These are phyloP conservation scores for Hyparrhenia diplandra DNA, from an alignment of 176 grass and related monocot genomes.

Conservation along the genomic window DNA sequence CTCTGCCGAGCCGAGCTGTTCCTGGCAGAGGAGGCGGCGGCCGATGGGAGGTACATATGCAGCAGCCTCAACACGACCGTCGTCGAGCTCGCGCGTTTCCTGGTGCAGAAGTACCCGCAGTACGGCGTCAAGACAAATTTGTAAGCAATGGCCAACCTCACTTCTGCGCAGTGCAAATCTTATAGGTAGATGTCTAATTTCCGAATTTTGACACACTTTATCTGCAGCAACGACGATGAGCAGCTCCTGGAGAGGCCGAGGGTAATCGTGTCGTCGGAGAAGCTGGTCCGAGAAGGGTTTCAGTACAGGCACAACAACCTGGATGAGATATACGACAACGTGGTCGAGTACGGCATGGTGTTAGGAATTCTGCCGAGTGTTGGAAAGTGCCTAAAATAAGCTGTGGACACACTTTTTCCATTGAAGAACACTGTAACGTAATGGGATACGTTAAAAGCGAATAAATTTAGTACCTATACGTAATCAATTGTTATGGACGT, in stretches of 20 bases:
- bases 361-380: conserved; percentile 30
- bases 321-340: conserved; percentile 46
- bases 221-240: background rate
- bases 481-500: too few relatives aligned
- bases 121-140: conserved; percentile 35
- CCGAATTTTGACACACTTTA: too few relatives aligned
- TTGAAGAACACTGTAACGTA: too few relatives aligned
- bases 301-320: conserved; percentile 44
- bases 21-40: conserved; percentile 39
- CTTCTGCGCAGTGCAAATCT: too few relatives aligned
- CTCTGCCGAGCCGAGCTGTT: conserved; percentile 66
- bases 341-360: conserved; percentile 32
- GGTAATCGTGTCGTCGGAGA: conserved; percentile 40
- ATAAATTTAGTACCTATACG: too few relatives aligned
- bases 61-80: conserved; percentile 47
- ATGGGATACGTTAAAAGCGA: too few relatives aligned
- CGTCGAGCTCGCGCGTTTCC: conserved; percentile 37
- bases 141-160: too few relatives aligned
- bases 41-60: conserved; percentile 55
- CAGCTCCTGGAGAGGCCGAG: conserved; percentile 32
- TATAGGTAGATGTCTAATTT: too few relatives aligned
- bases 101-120: conserved; percentile 42
- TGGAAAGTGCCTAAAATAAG: too few relatives aligned
- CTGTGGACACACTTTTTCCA: too few relatives aligned
- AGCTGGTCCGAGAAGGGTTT: conserved; percentile 47